Conservation (phyloP, 306 rosid species). For the Cucurbita maxima region DNA sequence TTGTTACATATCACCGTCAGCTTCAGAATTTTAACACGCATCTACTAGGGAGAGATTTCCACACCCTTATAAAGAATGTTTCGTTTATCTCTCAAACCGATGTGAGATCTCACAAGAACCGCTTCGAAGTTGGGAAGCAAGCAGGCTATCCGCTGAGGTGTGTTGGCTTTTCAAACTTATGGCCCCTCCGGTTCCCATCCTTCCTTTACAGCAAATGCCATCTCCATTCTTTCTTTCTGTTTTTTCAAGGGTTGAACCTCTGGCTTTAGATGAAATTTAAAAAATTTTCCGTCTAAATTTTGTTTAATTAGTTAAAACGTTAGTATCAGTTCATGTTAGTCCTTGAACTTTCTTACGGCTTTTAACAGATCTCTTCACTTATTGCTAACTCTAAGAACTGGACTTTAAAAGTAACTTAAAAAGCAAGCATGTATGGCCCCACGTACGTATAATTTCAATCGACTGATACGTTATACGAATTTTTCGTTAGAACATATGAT, state of each 20-base stretch:
- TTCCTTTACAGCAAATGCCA: conserved; percentile 9
- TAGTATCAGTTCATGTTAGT: background rate
- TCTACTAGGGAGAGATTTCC: too few relatives aligned
- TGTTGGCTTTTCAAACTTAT: background rate
- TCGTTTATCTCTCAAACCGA: too few relatives aligned
- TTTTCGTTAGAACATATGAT: background rate
- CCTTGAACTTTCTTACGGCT: background rate
- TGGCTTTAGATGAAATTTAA: background rate
- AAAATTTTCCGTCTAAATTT: too few relatives aligned
- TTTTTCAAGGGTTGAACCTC: background rate
- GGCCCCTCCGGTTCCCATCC: background rate
- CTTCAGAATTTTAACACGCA: too few relatives aligned
- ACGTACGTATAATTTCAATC: background rate
- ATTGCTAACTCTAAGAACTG: background rate
- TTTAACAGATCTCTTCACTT: background rate
- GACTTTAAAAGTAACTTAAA: background rate
- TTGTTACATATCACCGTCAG: too few relatives aligned
- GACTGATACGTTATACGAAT: background rate
- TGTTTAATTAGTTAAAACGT: background rate
- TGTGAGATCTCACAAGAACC: background rate
- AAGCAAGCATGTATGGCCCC: background rate
- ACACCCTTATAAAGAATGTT: too few relatives aligned
- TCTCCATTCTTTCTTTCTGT: background rate
- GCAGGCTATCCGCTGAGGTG: conserved; percentile 7
- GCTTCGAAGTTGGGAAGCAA: conserved; percentile 1